A percentile compares a stretch with the other conserved stretches of the same genome.
Evolutionary conservation across 163 green algal genomes (phyloP).

Genomic region (Coccomyxa subellipsoidea): DNA sequence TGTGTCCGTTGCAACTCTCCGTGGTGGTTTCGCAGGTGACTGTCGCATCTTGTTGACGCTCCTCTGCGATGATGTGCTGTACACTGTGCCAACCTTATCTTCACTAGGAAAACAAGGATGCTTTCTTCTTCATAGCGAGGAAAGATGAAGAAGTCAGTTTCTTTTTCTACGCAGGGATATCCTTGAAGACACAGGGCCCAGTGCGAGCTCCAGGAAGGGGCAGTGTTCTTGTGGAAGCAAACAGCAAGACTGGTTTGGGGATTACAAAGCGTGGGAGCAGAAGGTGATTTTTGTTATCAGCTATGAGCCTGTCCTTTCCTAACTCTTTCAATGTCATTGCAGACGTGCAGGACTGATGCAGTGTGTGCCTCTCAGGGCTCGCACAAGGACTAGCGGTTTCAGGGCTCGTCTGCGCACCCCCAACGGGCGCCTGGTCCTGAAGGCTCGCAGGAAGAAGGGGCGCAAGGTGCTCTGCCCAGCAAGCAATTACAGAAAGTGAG

Average conservation of each 20-base stretch:
- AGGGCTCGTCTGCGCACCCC: slow-evolving; percentile 67
- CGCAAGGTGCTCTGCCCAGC: slow-evolving; percentile 73
- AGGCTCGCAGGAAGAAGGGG: slow-evolving; percentile 71
- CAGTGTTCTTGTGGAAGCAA: not conserved
- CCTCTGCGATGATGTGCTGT: not conserved
- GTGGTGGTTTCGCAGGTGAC: not conserved
- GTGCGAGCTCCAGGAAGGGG: not conserved
- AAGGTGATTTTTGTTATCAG: not conserved
- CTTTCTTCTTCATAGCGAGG: not conserved
- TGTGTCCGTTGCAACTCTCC: not conserved
- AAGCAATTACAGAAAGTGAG: slow-evolving; percentile 6
- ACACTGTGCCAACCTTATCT: not conserved
- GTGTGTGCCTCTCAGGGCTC: slow-evolving; percentile 53
- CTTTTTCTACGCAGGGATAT: not conserved
- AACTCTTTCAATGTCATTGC: no score
- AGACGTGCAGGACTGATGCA: no score
- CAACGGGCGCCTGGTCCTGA: slow-evolving; percentile 69
- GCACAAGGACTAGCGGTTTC: slow-evolving; percentile 76
- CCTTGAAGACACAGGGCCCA: not conserved
- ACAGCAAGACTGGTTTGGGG: not conserved
- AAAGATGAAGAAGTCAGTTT: not conserved
- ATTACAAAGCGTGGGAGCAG: not conserved
- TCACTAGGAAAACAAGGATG: not conserved
- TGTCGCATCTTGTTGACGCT: not conserved
- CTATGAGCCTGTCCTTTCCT: no score